Base-by-base conservation (phyloP, 345 rosid genomes). In the Ceriops decandra region DNA sequence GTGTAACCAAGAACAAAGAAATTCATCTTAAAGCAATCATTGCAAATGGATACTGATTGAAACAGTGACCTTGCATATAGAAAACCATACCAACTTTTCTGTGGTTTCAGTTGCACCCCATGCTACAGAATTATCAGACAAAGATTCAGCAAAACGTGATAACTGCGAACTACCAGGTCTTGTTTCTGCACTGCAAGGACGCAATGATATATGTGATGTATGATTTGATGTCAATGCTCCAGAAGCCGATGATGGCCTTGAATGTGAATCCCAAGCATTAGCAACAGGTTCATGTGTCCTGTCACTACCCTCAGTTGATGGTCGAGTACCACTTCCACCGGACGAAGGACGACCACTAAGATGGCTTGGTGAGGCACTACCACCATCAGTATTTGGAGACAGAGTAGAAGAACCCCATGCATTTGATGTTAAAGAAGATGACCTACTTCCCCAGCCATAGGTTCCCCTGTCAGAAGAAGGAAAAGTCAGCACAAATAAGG, bases 171-270 rank as follows among this genome's bases (percentile, higher is more conserved):
- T 92, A 76, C 97, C 89, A 72, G 98, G 98, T 73, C 98, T 92
- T 79, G 99, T 89, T 73, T 95, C 99, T 15, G 98, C 99, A 83
- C 99, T 95, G 62, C 82, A 87, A 63, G 99, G 99, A 64, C 97
- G 99, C 63, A 81, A 77, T 56, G 91, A 79, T 47, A 81, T 64
- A 71, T 72, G 77, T 58, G 92, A 80, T 61, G 88, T 67, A 75
- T 87, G 96, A 82, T 71, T 92, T 70, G 97, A 84, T 72, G 91
- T 70, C 71, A 86, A 72, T 60, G 82, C 85, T 49, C 95, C 98
- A 54, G 99, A 95, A 70, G 99, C 95, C 51, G 99, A 95, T 26
- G 92, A 88, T 64, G 99, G 99, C 75, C 99, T 83, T 65, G 98
- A 90, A 83, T 79, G 85, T 28, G 97, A 76, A 74, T 88, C 83